Base-by-base conservation (phyloP, 805 yeast genomes). In the Saturnispora galanensis region DNA sequence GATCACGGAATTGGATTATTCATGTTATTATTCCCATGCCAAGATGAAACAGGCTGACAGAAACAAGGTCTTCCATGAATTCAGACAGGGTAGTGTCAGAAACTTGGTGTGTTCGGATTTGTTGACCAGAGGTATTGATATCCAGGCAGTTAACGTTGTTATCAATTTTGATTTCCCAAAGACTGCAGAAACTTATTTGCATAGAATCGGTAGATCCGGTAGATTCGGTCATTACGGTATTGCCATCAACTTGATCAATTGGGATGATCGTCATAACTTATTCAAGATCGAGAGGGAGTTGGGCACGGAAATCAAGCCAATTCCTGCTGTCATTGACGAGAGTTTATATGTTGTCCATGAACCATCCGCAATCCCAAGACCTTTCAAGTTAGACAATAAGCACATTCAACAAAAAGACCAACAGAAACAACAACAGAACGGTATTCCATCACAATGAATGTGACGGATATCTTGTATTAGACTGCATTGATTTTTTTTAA, bases 141-240 rank as follows among this genome's bases (percentile, higher is more conserved):
- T 93, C 57, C 97, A 93, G 67, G 97, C 97, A 6, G 98, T 93
- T 52, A 93, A 93, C 61, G 97, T 93, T 39, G 98, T 93, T 41
- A 85, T 93, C 58, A 93, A 93, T 69, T 93, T 93, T 63, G 98
- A 93, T 65, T 93, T 93, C 82, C 98, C 98, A 50, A 90, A 90
- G 65, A 87, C 83, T 44, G 97, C 97, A 7, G 98, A 93, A 66
- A 93, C 97, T 35, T 93, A 93, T 63, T 75, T 93, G 56, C 98
- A 93, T 70, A 84, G 97, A 75, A 93, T 90, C 56, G 97, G 97
- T 74, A 87, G 98, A 73, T 88, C 97, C 7, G 97, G 98, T 55
- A 85, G 98, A 73, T 93, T 86, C 59, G 98, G 98, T 53, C 98
- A 93, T 64, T 78, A 89, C 60, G 98, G 98, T 73, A 75, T 93